Conservation (phyloP, 108 stramenopile genomes). For the Cyclotella kingstonii region DNA sequence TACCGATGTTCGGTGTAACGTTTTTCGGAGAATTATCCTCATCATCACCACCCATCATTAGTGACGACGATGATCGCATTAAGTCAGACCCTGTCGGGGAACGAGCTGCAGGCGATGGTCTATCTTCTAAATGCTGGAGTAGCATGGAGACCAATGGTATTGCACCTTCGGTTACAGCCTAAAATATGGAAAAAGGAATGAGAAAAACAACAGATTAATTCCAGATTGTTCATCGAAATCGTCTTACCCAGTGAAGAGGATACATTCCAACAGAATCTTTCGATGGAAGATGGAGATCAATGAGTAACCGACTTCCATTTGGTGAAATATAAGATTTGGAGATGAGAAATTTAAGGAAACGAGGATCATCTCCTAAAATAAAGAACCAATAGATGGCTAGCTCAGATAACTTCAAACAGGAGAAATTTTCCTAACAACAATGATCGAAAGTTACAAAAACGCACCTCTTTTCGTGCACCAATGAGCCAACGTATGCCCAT, state of each 20-base stretch:
- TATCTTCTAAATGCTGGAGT: constrained; percentile 55
- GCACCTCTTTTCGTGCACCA: constrained; percentile 91
- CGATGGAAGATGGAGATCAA: constrained; percentile 49
- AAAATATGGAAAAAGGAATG: not conserved
- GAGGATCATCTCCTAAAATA: constrained; percentile 58
- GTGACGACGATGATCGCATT: constrained; percentile 22
- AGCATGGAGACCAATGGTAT: constrained; percentile 75
- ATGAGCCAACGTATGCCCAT: constrained; percentile 87
- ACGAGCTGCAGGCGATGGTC: constrained; percentile 28
- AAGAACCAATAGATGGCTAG: not conserved
- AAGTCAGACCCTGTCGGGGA: constrained; percentile 10
- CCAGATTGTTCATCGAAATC: too few species aligned
- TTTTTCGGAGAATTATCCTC: not conserved
- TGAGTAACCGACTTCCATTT: constrained; percentile 31
- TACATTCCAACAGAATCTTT: constrained; percentile 86
- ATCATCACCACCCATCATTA: constrained; percentile 23
- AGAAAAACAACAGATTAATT: not conserved
- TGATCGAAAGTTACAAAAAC: constrained; percentile 23
- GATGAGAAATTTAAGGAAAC: constrained; percentile 59
- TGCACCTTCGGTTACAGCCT: constrained; percentile 86
- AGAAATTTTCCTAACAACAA: not conserved
- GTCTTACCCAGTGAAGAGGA: constrained; percentile 90
- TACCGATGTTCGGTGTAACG: constrained; percentile 9
- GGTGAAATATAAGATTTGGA: constrained; percentile 38
- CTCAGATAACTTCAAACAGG: not conserved